A percentile compares a stretch with the other conserved stretches of the same genome.
Conservation (phyloP, 768 basidiomycete genomes). For the Termitomyces sp. region DNA sequence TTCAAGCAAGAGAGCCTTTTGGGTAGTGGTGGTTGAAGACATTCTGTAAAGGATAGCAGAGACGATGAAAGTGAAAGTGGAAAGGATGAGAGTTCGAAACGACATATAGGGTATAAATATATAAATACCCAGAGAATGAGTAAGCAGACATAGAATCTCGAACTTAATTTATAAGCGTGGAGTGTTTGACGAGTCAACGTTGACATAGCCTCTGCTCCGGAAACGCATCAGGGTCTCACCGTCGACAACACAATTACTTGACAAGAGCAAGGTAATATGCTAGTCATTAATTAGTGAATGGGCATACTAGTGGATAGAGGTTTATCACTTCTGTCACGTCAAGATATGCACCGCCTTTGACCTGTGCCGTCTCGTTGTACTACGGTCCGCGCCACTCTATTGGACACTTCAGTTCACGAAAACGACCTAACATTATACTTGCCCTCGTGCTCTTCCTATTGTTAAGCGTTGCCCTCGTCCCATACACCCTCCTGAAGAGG, state of each 20-base stretch:
- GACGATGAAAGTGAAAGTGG: not conserved
- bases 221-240: not conserved
- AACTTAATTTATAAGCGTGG: not conserved
- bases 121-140: conserved; percentile 1
- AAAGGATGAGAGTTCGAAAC: not conserved
- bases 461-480: not conserved
- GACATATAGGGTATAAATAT: not conserved
- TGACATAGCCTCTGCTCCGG: not conserved
- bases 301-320: not conserved
- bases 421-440: too few relatives aligned
- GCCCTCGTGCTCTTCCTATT: not conserved
- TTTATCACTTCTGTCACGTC: not conserved
- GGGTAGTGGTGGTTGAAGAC: conserved; percentile 14
- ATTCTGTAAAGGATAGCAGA: conserved; percentile 10
- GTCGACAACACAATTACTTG: not conserved
- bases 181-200: not conserved
- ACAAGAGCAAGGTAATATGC: not conserved
- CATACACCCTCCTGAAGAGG: not conserved
- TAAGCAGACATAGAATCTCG: not conserved
- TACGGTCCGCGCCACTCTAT: not conserved
- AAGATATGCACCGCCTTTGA: not conserved
- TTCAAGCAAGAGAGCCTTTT: conserved; percentile 23
- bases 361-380: not conserved
- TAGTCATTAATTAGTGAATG: not conserved
- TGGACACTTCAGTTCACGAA: too few relatives aligned